Percentiles rank a stretch among this genome's conserved stretches.
Conservation (phyloP, 2,329 filamentous ascomycete genomes). For the Talaromyces verruculosus region DNA sequence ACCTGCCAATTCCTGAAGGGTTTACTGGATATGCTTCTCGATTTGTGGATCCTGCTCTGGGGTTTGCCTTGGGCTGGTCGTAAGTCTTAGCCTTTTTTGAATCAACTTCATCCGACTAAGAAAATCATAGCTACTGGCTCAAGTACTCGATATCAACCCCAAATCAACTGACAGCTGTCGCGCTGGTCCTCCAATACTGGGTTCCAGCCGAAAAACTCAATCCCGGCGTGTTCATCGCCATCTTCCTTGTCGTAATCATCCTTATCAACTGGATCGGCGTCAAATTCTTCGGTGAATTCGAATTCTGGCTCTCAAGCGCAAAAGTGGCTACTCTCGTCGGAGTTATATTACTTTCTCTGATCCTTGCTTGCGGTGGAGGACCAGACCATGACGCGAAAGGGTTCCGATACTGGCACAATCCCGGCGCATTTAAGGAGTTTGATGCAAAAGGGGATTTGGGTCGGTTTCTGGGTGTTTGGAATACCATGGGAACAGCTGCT, state of each 20-base stretch:
- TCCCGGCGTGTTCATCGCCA: slow-evolving; percentile 60
- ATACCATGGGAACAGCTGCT: slow-evolving; percentile 67
- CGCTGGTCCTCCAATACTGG: slow-evolving; percentile 63
- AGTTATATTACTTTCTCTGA: slow-evolving; percentile 23
- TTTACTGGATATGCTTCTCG: slow-evolving; percentile 79
- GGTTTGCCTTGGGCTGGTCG: slow-evolving; percentile 70
- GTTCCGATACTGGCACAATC: slow-evolving; percentile 63
- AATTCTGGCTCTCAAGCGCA: slow-evolving; percentile 62
- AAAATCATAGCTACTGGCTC: slow-evolving; percentile 56
- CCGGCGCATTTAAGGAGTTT: slow-evolving; percentile 56
- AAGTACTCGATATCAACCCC: slow-evolving; percentile 60
- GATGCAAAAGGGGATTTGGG: slow-evolving; percentile 45
- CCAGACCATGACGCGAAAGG: slow-evolving; percentile 56
- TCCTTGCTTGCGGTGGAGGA: slow-evolving; percentile 24
- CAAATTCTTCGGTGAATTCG: slow-evolving; percentile 60
- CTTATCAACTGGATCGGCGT: slow-evolving; percentile 59
- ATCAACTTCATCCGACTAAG: background rate
- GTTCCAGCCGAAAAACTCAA: slow-evolving; percentile 52
- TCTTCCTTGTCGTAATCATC: slow-evolving; percentile 57
- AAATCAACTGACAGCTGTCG: slow-evolving; percentile 52
- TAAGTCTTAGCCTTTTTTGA: slow-evolving; percentile 34
- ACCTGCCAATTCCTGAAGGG: slow-evolving; percentile 73
- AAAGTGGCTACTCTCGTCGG: slow-evolving; percentile 60
- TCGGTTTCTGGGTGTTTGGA: slow-evolving; percentile 62
- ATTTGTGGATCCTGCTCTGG: slow-evolving; percentile 77